Percentiles rank a stretch among this genome's conserved stretches.
Evolutionary conservation across 176 grass and related monocot genomes (phyloP).

Genomic region (Aechmea fasciata): DNA sequence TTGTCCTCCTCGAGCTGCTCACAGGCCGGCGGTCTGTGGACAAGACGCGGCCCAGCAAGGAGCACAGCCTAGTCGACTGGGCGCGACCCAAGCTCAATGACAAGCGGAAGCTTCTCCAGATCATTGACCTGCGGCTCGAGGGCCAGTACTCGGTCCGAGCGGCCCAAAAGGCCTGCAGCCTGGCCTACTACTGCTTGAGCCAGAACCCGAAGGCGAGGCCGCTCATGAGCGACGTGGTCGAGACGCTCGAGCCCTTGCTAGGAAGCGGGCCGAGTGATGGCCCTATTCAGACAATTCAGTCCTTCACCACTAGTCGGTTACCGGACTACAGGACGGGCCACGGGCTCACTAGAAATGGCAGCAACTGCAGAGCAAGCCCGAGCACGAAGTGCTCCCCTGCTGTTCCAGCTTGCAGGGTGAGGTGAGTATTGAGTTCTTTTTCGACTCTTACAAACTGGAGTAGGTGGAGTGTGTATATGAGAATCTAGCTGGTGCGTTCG

Average conservation of each 20-base stretch:
- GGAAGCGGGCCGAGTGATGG: constrained; percentile 28
- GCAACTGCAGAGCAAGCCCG: constrained; percentile 66
- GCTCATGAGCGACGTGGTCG: constrained; percentile 86
- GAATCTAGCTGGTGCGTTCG: constrained; percentile 21
- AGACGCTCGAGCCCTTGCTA: constrained; percentile 81
- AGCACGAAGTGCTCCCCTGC: constrained; percentile 53
- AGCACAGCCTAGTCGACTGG: constrained; percentile 92
- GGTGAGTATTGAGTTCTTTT: constrained; percentile 34
- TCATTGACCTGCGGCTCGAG: constrained; percentile 67
- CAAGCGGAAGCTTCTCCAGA: constrained; percentile 81
- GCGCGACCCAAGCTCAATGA: constrained; percentile 81
- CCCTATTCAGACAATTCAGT: constrained; percentile 23
- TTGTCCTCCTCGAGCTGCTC: constrained; percentile 85
- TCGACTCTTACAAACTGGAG: constrained; percentile 13
- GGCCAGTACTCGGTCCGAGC: constrained; percentile 61
- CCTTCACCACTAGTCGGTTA: constrained; percentile 24
- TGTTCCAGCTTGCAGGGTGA: constrained; percentile 73
- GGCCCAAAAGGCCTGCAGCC: constrained; percentile 89
- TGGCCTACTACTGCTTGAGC: constrained; percentile 94
- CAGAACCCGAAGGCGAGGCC: constrained; percentile 91
- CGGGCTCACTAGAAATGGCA: constrained; percentile 32
- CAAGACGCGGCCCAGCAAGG: constrained; percentile 83
- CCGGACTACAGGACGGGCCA: constrained; percentile 44
- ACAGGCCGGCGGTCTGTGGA: constrained; percentile 84
- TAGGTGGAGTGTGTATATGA: constrained; percentile 59